phyloP scores from a whole-genome alignment of 371 early-diverging fungal species.

The Mortierella sp. region DNA sequence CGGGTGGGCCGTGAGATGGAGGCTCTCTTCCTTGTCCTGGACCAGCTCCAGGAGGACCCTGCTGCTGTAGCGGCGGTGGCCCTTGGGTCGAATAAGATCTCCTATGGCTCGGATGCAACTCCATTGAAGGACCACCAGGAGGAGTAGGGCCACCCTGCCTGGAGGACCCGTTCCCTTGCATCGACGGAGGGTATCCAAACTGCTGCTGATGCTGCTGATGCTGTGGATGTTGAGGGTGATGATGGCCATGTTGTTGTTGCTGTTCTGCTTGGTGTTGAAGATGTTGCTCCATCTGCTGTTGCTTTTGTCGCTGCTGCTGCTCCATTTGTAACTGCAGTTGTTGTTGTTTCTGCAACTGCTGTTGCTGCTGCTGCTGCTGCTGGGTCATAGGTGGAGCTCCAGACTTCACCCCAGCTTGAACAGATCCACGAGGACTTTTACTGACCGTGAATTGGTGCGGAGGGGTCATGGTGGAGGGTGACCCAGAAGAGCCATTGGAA shows the following conservation, averaged over 20 bases:
- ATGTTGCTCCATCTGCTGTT: conserved; percentile 1
- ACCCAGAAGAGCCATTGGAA: conserved; percentile 3
- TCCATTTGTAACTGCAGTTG: background rate
- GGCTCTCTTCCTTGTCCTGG: background rate
- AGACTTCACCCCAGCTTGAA: background rate
- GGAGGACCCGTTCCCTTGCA: background rate
- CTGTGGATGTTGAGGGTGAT: background rate
- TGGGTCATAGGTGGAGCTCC: background rate
- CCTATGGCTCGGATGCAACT: background rate
- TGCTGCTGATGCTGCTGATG: conserved; percentile 1
- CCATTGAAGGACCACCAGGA: background rate
- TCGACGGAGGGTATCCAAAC: background rate
- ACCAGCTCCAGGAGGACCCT: background rate
- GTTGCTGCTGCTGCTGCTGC: conserved; percentile 7
- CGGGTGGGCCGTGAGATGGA: background rate
- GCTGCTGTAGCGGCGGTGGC: background rate
- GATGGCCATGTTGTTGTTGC: background rate
- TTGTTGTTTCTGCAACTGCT: background rate
- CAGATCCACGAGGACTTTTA: background rate
- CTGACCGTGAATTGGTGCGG: background rate
- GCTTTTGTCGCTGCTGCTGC: conserved; percentile 19
- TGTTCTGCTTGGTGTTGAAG: background rate
- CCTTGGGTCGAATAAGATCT: background rate
- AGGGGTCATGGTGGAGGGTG: background rate
- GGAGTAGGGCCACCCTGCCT: background rate